Evolutionary conservation across 2,329 filamentous ascomycete species (phyloP), one percentile per base, ranked within the genome.

Genomic region (Beauveria brongniartii): DNA sequence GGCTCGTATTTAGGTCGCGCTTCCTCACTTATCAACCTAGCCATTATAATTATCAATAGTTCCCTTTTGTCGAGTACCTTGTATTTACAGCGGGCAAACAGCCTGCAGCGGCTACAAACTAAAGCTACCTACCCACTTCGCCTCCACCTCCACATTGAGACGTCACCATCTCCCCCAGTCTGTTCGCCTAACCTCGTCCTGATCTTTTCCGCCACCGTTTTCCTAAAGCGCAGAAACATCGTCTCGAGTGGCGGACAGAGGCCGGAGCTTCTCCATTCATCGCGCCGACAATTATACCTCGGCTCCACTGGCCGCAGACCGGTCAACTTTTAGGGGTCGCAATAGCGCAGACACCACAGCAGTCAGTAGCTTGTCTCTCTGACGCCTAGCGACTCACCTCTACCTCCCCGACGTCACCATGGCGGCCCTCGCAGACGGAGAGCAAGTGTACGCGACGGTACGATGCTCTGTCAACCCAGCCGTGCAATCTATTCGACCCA

Each of bases 361-460:
- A 20, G 30, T n/a, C 28, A 20, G 30, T n/a, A 43, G 44, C 55
- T 18, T 22, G 30, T 37, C n/a, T 48, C 40, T 59, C 41, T 37
- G 37, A 44, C 34, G 40, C n/a, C 46, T 48, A 20, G 55, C 46
- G 55, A 22, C 48, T 61, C 26, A 54, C 20, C 52, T 55, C 57
- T 26, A 28, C 47, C 48, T 43, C 30, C 14, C 37, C 51, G 22
- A 34, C 55, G n/a, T 52, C 48, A 47, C 55, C 22, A 59, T 50
- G 40, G 43, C 51, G 59, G 61, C 66, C 59, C 63, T 65, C 64
- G 78, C 79, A 76, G 69, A 69, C 67, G 74, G 72, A 64, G 78
- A 80, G 70, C 80, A 83, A 66, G 75, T 81, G 67, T 84, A 84
- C 71, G 81, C 80, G 66, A 84, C 81, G 71, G 81, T 84, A 74